Conservation (phyloP, 345 rosid genomes). For the Rhizophora apiculata region DNA sequence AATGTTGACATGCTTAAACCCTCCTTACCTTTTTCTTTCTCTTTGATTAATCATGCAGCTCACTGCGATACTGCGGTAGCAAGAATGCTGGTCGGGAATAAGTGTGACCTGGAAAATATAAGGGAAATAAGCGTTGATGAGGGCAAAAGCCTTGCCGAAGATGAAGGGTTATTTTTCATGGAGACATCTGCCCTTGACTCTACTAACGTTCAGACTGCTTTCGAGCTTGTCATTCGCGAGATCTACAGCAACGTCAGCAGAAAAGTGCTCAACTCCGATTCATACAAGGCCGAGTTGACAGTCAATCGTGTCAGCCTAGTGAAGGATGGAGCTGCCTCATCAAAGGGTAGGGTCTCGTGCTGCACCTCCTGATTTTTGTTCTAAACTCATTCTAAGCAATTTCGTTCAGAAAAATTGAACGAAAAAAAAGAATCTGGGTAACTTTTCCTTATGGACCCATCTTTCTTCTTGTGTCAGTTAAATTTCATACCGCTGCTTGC, state of each 20-base stretch:
- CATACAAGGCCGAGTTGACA: slow-evolving; percentile 70
- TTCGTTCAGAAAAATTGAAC: neutral
- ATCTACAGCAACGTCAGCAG: slow-evolving; percentile 69
- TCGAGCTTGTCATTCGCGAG: slow-evolving; percentile 81
- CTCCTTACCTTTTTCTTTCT: neutral
- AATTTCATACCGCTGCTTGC: no score
- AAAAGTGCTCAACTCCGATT: slow-evolving; percentile 63
- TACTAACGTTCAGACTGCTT: slow-evolving; percentile 80
- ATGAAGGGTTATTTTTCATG: slow-evolving; percentile 81
- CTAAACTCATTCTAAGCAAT: neutral
- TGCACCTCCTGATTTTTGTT: slow-evolving; percentile 16
- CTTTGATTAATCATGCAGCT: slow-evolving; percentile 37
- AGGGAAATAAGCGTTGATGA: slow-evolving; percentile 72
- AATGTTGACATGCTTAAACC: neutral
- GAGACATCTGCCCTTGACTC: slow-evolving; percentile 91
- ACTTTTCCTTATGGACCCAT: no score
- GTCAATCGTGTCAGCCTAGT: slow-evolving; percentile 64
- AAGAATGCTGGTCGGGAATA: slow-evolving; percentile 92
- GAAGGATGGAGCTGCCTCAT: slow-evolving; percentile 35
- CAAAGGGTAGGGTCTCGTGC: slow-evolving; percentile 21
- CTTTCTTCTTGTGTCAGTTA: no score
- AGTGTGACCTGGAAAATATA: slow-evolving; percentile 75
- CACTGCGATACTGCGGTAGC: slow-evolving; percentile 76
- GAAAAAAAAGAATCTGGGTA: no score
- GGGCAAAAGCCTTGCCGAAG: slow-evolving; percentile 75